A percentile compares a stretch with the other conserved stretches of the same genome.
Conservation (phyloP, 1,284 basidiomycete genomes). For the Apiotrichum domesticum region DNA sequence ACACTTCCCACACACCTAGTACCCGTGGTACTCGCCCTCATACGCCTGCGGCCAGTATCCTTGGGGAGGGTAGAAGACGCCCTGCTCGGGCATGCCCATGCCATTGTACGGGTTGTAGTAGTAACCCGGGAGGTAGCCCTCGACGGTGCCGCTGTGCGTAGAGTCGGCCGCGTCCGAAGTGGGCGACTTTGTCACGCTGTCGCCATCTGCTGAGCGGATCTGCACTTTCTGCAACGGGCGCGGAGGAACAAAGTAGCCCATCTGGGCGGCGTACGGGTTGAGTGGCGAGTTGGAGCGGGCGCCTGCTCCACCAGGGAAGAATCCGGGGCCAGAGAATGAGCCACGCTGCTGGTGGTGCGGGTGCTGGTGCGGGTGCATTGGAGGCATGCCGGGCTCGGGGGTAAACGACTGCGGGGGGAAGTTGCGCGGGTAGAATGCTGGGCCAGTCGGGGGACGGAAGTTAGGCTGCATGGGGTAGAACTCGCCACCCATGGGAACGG, state of each 20-base stretch:
- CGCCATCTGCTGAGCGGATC: constrained; percentile 21
- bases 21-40: constrained; percentile 19
- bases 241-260: constrained; percentile 30
- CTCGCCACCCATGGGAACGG: constrained; percentile 51
- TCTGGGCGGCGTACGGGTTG: constrained; percentile 20
- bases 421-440: constrained; percentile 8
- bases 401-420: constrained; percentile 14
- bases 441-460: constrained; percentile 24
- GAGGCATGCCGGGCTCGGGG: constrained; percentile 7
- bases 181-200: constrained; percentile 7
- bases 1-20: too few species aligned
- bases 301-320: not conserved
- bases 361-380: constrained; percentile 8
- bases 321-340: constrained; percentile 20
- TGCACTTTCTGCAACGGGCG: constrained; percentile 25
- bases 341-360: constrained; percentile 15
- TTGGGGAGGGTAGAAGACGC: constrained; percentile 12
- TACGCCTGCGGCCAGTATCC: constrained; percentile 17
- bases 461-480: constrained; percentile 60
- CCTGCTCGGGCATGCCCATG: constrained; percentile 1
- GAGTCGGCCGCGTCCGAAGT: constrained; percentile 10
- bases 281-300: constrained; percentile 21
- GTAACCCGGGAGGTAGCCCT: constrained; percentile 5
- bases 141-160: constrained; percentile 1
- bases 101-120: constrained; percentile 31